Conservation (phyloP, 257 asterid genomes). For the Osmanthus fragrans region DNA sequence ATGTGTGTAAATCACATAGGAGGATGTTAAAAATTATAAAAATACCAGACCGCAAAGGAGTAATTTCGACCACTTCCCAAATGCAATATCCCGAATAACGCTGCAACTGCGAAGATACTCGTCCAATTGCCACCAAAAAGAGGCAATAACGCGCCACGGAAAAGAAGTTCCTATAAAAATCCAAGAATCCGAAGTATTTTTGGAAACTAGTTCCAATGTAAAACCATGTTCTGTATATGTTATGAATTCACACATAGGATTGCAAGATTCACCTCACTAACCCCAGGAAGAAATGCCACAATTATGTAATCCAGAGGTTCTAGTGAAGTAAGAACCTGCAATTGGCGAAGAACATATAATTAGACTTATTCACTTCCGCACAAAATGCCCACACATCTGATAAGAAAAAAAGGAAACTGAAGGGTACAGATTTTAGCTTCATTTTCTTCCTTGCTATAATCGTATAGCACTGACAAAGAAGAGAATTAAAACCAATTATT, state of each 20-base stretch:
- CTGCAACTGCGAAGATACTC: slow-evolving; percentile 60
- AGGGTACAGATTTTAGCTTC: not conserved
- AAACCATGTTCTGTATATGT: not conserved
- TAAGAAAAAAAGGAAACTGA: too few relatives aligned
- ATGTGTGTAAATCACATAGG: not conserved
- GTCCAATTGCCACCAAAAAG: slow-evolving; percentile 56
- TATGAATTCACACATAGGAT: not conserved
- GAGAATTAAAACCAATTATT: not conserved
- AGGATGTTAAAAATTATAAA: not conserved
- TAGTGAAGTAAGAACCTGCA: slow-evolving; percentile 75
- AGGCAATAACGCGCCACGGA: slow-evolving; percentile 87
- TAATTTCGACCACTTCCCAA: slow-evolving; percentile 85
- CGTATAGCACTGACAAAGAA: not conserved
- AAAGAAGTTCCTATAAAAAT: slow-evolving; percentile 67
- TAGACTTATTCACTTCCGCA: not conserved
- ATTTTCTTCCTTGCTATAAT: not conserved
- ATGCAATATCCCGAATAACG: slow-evolving; percentile 77
- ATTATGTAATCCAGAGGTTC: slow-evolving; percentile 78
- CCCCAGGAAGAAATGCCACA: slow-evolving; percentile 85
- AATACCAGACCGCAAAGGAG: slow-evolving; percentile 84
- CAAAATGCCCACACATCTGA: not conserved
- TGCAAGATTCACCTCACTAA: slow-evolving; percentile 60
- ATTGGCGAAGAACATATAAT: not conserved
- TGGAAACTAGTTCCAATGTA: slow-evolving; percentile 6
- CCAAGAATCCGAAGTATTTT: slow-evolving; percentile 19